Evolutionary conservation across 345 rosid genomes (phyloP), one percentile per base, ranked within the genome.

Genomic region (Brassica carinata): DNA sequence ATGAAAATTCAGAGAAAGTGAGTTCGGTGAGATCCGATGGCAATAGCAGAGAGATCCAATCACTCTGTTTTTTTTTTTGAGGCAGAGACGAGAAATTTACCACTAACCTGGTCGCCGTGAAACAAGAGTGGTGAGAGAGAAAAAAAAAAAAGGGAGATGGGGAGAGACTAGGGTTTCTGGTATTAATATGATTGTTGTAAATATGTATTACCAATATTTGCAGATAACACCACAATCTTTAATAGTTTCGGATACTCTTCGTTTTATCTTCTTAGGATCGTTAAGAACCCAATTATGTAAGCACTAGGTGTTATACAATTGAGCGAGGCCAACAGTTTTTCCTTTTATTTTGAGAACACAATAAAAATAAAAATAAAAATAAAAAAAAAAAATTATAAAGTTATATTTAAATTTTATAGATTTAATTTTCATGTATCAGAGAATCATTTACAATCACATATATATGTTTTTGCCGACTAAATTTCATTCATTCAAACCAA

Each of bases 51-150:
- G 83, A 75, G 83, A 81, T 75, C 76, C 23, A 75, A 69, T 64
- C 17, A 53, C 17, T 15, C 8, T 67, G 17, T 62, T 1, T 36
- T 1, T 36, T 48, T 19, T n/a, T 45, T 10, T 13, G 67, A 63
- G 1, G 51, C 13, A 33, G 59, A 26, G 48, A 65, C n/a, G 2
- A 15, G 67, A 75, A 45, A 23, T 40, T 33, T 31, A 23, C n/a
- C 40, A 76, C 76, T 55, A 71, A 81, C 84, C 77, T 74, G 77
- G 76, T 64, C 38, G 80, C 83, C 80, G 83, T 51, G 80, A 75
- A 8, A 69, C 65, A 76, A 74, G 75, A 70, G 64, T 59, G 65
- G 64, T 64, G 55, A 7, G 76, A 36, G 7, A 34, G 3, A 34
- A 2, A 38, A 33, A 66, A 2, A 38, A 33, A 66, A 61, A 19